Evolutionary conservation across 2,329 filamentous ascomycete species (phyloP), one percentile per base, ranked within the genome.

Genomic region (Fusarium continuum): DNA sequence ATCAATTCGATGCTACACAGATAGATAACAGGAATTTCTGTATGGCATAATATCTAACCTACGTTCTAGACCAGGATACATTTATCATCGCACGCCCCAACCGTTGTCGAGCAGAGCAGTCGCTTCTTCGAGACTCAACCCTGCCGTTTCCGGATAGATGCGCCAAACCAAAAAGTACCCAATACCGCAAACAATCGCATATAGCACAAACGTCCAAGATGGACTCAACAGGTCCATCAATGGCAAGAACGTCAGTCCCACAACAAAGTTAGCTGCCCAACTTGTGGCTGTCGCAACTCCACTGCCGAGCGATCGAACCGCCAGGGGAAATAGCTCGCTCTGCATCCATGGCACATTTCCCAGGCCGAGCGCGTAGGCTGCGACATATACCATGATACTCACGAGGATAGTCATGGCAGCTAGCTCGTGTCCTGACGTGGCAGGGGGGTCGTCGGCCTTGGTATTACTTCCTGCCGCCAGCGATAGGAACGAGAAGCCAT

Each of bases 271-370:
- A 20, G 90, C 88, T 5, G 84, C 85, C 94, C 94, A 98, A 72
- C 87, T 97, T 7, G 91, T 96, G 6, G 88, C 89, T 8, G 93
- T 94, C 2, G 90, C 85, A 6, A 92, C 75, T 0, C 88, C 88
- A 55, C 88, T 91, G 23, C 91, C 91, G 2, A 92, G 76, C 5
- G 88, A 88, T 43, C 91, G 87, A 39, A 93, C 90, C 25, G 83
- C 83, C 41, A 93, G 81, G 1, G 93, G 91, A 72, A 97, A 97
- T 26, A 97, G 84, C 78, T 98, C 94, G 68, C 89, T 92, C 78
- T 97, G 93, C 83, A 97, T 94, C 94, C 94, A 98, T 1, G 94
- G 93, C 4, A 98, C 92, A 69, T 93, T 96, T 8, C 94, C 94
- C 3, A 98, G 83, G 3, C 94, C 94, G 2, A 93, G 81, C 2